Evolutionary conservation across 2,329 filamentous ascomycete species (phyloP).

Genomic region (Aspergillus sp.): DNA sequence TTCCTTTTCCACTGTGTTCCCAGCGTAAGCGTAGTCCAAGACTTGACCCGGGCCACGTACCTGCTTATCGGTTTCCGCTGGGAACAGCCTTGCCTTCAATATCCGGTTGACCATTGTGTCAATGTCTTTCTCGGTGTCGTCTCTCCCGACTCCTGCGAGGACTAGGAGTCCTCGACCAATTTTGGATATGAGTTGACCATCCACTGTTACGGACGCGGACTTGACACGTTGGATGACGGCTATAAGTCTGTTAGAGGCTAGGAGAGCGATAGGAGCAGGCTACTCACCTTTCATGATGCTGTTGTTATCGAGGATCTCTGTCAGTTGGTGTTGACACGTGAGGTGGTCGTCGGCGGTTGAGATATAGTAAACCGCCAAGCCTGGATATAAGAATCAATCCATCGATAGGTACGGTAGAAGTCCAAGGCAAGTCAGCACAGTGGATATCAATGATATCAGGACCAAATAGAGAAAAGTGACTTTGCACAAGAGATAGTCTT

Average conservation of each 20-base stretch:
- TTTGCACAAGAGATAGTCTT: background rate
- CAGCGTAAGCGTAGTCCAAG: constrained; percentile 1
- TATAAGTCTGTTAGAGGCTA: constrained; percentile 42
- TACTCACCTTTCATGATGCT: constrained; percentile 47
- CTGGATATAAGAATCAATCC: background rate
- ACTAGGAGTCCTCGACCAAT: constrained; percentile 91
- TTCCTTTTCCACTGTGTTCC: constrained; percentile 80
- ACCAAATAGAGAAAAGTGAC: background rate
- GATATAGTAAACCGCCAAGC: background rate
- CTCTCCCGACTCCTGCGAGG: constrained; percentile 86
- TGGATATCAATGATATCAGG: background rate
- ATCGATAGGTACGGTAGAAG: background rate
- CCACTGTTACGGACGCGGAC: constrained; percentile 93
- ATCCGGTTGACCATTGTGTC: constrained; percentile 84
- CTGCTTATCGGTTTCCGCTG: constrained; percentile 72
- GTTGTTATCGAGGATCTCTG: background rate
- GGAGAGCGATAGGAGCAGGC: background rate
- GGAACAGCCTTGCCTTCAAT: constrained; percentile 89
- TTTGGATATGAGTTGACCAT: constrained; percentile 84
- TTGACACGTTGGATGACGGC: constrained; percentile 92
- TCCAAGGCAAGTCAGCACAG: background rate
- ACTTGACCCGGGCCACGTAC: constrained; percentile 48
- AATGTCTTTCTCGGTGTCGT: constrained; percentile 87
- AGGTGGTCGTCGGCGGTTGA: background rate
- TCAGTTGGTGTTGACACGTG: background rate